Conservation (phyloP, 257 asterid genomes). For the Thymus mandschuricus region DNA sequence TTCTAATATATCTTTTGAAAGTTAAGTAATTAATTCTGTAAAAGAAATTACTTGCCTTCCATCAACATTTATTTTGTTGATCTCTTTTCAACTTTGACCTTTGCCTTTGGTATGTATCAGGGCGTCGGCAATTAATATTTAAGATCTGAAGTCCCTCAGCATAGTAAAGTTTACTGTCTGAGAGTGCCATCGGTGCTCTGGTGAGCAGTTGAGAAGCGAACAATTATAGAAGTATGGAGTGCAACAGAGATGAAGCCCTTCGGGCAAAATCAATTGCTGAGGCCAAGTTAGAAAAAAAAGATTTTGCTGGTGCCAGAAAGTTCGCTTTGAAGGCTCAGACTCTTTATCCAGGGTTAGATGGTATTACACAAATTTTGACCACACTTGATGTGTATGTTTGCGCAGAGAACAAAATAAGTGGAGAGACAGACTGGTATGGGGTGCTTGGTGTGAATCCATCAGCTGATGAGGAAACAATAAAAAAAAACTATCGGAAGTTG, state of each 20-base stretch:
- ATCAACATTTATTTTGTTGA: constrained; percentile 4
- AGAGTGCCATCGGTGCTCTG: too few relatives aligned
- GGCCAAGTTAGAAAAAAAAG: constrained; percentile 56
- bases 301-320: constrained; percentile 64
- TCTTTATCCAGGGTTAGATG: constrained; percentile 68
- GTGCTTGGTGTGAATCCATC: constrained; percentile 68
- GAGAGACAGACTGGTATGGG: constrained; percentile 81
- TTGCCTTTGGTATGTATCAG: constrained; percentile 30
- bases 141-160: constrained; percentile 23
- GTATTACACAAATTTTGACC: constrained; percentile 66
- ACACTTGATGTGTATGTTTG: constrained; percentile 65
- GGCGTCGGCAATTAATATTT: constrained; percentile 29
- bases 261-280: constrained; percentile 75
- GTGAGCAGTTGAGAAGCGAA: constrained; percentile 8
- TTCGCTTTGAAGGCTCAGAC: constrained; percentile 70
- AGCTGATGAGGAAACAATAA: constrained; percentile 64
- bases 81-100: background rate
- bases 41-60: constrained; percentile 11
- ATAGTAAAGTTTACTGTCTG: background rate
- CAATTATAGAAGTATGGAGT: constrained; percentile 55
- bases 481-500: constrained; percentile 68
- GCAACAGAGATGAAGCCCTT: constrained; percentile 84
- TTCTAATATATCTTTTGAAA: constrained; percentile 16
- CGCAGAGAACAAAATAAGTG: constrained; percentile 60
- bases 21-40: constrained; percentile 16